Evolutionary conservation across 306 rosid genomes (phyloP).

Genomic region (Astragalus membranaceus): DNA sequence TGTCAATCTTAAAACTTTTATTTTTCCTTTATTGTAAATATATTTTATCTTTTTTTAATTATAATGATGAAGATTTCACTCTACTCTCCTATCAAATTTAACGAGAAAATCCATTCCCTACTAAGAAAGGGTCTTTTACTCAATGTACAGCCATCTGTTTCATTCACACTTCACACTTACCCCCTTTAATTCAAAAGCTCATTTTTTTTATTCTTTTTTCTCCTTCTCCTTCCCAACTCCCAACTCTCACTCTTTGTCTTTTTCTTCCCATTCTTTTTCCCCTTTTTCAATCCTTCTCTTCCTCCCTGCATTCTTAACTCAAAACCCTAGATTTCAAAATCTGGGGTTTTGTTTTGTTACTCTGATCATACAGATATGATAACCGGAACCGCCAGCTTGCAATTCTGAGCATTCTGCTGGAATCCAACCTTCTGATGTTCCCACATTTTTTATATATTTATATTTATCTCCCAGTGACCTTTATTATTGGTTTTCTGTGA

Average conservation of each 20-base stretch:
- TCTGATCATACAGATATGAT: slow-evolving; percentile 22
- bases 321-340: slow-evolving; percentile 89
- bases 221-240: slow-evolving; percentile 8
- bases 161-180: slow-evolving; percentile 18
- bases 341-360: slow-evolving; percentile 63
- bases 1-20: too few relatives aligned
- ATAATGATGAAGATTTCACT: too few relatives aligned
- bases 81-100: too few relatives aligned
- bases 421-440: slow-evolving; percentile 28
- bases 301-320: slow-evolving; percentile 46
- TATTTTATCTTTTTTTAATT: too few relatives aligned
- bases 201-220: slow-evolving; percentile 2
- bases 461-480: background rate
- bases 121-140: slow-evolving; percentile 4
- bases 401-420: slow-evolving; percentile 14
- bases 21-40: too few relatives aligned
- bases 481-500: slow-evolving; percentile 15
- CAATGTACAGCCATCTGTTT: slow-evolving; percentile 15
- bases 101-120: too few relatives aligned
- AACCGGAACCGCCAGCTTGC: slow-evolving; percentile 11
- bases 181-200: slow-evolving; percentile 36
- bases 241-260: slow-evolving; percentile 29
- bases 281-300: background rate
- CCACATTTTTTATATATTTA: slow-evolving; percentile 38
- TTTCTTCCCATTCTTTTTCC: background rate